phyloP scores from a whole-genome alignment of 1,139 yeast genomes.

The Pichia sp. region DNA sequence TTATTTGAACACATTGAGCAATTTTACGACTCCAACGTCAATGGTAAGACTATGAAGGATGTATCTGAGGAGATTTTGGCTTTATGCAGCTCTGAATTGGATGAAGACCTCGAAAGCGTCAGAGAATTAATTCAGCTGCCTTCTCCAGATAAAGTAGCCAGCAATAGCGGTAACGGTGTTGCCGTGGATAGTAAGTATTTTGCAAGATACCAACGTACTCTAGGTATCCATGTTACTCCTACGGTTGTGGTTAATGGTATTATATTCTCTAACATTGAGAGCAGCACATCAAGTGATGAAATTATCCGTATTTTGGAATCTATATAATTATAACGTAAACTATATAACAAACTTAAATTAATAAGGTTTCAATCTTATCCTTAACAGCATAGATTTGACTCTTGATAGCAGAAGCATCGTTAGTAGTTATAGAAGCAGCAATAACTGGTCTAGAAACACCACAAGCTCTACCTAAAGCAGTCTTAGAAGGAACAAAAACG shows the following conservation, averaged over 20 bases:
- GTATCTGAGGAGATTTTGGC: conserved; percentile 46
- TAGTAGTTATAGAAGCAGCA: conserved; percentile 97
- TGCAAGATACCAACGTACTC: conserved; percentile 63
- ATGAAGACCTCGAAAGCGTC: neutral
- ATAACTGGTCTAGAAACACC: conserved; percentile 99
- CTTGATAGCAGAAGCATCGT: conserved; percentile 97
- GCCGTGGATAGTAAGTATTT: conserved; percentile 64
- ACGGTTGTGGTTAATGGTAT: conserved; percentile 69
- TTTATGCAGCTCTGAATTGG: conserved; percentile 5
- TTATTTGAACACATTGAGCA: conserved; percentile 44
- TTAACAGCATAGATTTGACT: conserved; percentile 94
- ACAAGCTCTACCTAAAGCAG: conserved; percentile 99
- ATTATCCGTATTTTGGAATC: conserved; percentile 25
- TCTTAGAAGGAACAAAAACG: conserved; percentile 97
- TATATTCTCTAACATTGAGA: conserved; percentile 34
- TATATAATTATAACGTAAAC: neutral
- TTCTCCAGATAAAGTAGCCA: conserved; percentile 24
- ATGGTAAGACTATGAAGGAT: conserved; percentile 45
- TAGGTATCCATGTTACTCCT: conserved; percentile 83
- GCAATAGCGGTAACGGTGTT: conserved; percentile 53
- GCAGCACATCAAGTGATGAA: conserved; percentile 30
- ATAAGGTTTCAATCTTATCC: conserved; percentile 97
- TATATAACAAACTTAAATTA: conserved; percentile 47
- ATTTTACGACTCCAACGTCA: conserved; percentile 58
- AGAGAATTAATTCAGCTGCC: conserved; percentile 22